Evolutionary conservation across 2,329 filamentous ascomycete genomes (phyloP).

Genomic region (Geosmithia putterillii): DNA sequence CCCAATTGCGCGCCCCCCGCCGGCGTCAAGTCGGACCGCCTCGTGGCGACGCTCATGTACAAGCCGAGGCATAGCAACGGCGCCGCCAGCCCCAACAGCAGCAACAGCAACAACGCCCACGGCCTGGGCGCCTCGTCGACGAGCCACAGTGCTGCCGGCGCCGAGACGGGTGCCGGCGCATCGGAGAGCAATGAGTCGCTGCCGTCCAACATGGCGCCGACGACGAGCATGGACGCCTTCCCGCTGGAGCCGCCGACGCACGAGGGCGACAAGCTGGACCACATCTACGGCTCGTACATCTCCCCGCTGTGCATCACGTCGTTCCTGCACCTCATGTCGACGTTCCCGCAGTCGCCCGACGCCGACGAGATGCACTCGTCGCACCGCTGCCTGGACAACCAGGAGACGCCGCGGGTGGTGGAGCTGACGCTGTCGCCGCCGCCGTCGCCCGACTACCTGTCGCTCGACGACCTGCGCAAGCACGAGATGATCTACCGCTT

Average conservation of each 20-base stretch:
- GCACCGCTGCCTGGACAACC: conserved; percentile 52
- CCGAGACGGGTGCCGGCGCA: conserved; percentile 12
- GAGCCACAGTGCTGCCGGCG: conserved; percentile 19
- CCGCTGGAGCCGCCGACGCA: conserved; percentile 45
- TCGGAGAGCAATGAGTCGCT: conserved; percentile 21
- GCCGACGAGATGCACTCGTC: conserved; percentile 44
- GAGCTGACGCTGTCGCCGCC: conserved; percentile 52
- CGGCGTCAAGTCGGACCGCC: conserved; percentile 33
- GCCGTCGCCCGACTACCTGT: conserved; percentile 49
- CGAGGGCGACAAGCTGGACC: conserved; percentile 45
- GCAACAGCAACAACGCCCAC: conserved; percentile 1
- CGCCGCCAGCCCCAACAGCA: conserved; percentile 17
- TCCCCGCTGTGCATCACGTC: conserved; percentile 53
- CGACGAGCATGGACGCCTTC: conserved; percentile 43
- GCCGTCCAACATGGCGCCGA: conserved; percentile 45
- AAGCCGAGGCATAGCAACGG: conserved; percentile 27
- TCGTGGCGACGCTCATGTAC: conserved; percentile 55
- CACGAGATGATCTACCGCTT: conserved; percentile 76
- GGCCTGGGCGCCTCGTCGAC: too few species aligned
- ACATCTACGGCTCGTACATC: conserved; percentile 53
- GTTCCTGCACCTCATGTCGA: conserved; percentile 54
- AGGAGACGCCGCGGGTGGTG: conserved; percentile 48
- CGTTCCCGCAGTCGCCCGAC: conserved; percentile 41
- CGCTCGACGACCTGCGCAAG: conserved; percentile 58
- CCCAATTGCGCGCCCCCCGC: conserved; percentile 45